Conservation (phyloP, 2,329 filamentous ascomycete species). For the Clarireedia monteithiana region DNA sequence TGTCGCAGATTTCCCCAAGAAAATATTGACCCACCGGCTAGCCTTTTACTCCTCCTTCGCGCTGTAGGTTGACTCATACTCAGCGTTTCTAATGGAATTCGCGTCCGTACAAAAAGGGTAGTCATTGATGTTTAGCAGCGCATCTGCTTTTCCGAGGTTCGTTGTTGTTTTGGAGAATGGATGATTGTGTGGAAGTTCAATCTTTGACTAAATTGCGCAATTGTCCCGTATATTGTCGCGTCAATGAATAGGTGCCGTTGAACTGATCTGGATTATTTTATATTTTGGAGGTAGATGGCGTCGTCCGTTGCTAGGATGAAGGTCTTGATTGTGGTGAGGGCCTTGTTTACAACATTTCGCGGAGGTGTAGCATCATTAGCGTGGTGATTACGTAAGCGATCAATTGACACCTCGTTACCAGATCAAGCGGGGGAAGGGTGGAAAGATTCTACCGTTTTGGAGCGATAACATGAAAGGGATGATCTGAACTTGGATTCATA, state of each 20-base stretch:
- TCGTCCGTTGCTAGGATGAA: background rate
- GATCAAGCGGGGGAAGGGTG: no score
- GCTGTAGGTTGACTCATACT: constrained; percentile 57
- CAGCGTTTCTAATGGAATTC: constrained; percentile 57
- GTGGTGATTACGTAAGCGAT: no score
- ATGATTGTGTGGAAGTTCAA: background rate
- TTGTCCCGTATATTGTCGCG: constrained; percentile 15
- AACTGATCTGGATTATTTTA: background rate
- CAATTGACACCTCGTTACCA: no score
- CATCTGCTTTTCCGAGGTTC: constrained; percentile 21
- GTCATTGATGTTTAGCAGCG: constrained; percentile 50
- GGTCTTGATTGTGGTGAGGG: constrained; percentile 7
- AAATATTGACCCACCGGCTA: constrained; percentile 44
- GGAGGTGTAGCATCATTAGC: constrained; percentile 24
- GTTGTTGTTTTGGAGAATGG: constrained; percentile 8
- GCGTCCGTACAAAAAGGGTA: constrained; percentile 54
- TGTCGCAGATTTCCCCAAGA: constrained; percentile 9
- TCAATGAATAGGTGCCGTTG: constrained; percentile 16
- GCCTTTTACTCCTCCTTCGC: constrained; percentile 53
- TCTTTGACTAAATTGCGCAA: constrained; percentile 10
- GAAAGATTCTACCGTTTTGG: no score
- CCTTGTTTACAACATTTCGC: constrained; percentile 26
- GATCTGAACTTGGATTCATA: no score
- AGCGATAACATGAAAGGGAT: no score
- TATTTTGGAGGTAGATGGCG: background rate